Evolutionary conservation across 306 rosid species (phyloP).

Genomic region (Lathyrus oleraceus): DNA sequence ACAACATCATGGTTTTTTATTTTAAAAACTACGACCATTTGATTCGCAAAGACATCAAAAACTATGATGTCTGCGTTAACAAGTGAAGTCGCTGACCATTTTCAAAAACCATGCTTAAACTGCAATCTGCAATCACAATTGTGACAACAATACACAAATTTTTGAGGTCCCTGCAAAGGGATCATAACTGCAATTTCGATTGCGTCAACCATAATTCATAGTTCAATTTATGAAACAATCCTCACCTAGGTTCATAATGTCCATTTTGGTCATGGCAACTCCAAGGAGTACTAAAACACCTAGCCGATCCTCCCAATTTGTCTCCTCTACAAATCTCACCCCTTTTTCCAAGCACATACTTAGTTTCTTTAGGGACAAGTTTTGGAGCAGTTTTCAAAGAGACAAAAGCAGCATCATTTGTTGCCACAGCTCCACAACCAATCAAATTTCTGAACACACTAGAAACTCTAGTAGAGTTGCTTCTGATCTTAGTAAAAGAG

Average conservation of each 20-base stretch:
- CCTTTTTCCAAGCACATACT: not conserved
- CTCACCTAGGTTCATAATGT: slow-evolving; percentile 44
- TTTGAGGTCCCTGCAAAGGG: too few species aligned
- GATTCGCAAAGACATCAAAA: not conserved
- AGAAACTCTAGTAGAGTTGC: slow-evolving; percentile 56
- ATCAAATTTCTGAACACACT: slow-evolving; percentile 58
- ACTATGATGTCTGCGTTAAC: not conserved
- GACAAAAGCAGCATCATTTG: slow-evolving; percentile 52
- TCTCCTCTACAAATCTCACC: slow-evolving; percentile 46
- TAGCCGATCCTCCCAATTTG: slow-evolving; percentile 50
- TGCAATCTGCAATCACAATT: too few species aligned
- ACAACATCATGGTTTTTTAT: not conserved
- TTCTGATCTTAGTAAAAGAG: slow-evolving; percentile 48
- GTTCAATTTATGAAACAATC: slow-evolving; percentile 9
- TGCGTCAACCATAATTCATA: not conserved
- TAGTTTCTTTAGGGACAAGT: slow-evolving; percentile 3
- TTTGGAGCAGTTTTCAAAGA: slow-evolving; percentile 30
- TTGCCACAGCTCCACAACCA: slow-evolving; percentile 54
- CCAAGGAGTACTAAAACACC: slow-evolving; percentile 50
- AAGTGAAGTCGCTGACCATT: not conserved
- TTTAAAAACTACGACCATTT: not conserved
- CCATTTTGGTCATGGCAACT: slow-evolving; percentile 39
- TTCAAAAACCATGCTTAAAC: not conserved
- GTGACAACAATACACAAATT: too few species aligned
- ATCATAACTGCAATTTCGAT: too few species aligned